These are phyloP conservation scores for Thinopyrum elongatum DNA, from an alignment of 176 grass and related monocot species.

Conservation along the genomic window DNA sequence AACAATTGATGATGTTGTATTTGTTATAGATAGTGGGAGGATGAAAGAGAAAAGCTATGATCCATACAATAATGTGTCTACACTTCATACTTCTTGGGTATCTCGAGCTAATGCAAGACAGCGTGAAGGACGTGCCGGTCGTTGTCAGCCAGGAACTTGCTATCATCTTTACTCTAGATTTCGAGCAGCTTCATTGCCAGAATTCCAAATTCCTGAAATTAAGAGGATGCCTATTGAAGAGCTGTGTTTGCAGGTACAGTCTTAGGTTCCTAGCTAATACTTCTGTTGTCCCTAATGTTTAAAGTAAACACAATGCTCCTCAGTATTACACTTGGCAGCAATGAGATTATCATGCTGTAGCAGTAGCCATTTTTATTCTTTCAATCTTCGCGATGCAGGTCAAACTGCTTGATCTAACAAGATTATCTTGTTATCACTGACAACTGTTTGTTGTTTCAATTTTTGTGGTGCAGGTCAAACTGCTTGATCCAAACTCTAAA, in stretches of 20 bases:
- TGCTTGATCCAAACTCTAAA: constrained; percentile 71
- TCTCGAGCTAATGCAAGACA: constrained; percentile 92
- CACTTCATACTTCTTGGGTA: constrained; percentile 93
- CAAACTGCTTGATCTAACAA: constrained; percentile 63
- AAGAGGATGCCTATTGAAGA: constrained; percentile 99
- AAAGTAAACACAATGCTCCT: not conserved
- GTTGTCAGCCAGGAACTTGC: constrained; percentile 88
- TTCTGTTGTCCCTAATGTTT: constrained; percentile 12
- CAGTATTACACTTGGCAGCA: not conserved
- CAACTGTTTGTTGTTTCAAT: constrained; percentile 26
- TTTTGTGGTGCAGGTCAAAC: constrained; percentile 66
- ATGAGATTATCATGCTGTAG: not conserved
- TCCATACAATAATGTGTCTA: constrained; percentile 96
- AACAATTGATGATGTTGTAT: constrained; percentile 97
- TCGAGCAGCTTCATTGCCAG: constrained; percentile 71
- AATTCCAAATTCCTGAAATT: constrained; percentile 90
- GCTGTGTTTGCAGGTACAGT: constrained; percentile 82
- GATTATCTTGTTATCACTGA: constrained; percentile 10
- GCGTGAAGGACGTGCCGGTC: constrained; percentile 85
- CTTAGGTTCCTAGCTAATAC: constrained; percentile 21
- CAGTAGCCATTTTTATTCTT: constrained; percentile 15
- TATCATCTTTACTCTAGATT: constrained; percentile 94
- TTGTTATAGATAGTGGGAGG: constrained; percentile 88
- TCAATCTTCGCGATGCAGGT: constrained; percentile 45
- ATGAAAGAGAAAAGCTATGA: constrained; percentile 99